Conservation (phyloP, 2,329 filamentous ascomycete species). For the Talaromyces sp. region DNA sequence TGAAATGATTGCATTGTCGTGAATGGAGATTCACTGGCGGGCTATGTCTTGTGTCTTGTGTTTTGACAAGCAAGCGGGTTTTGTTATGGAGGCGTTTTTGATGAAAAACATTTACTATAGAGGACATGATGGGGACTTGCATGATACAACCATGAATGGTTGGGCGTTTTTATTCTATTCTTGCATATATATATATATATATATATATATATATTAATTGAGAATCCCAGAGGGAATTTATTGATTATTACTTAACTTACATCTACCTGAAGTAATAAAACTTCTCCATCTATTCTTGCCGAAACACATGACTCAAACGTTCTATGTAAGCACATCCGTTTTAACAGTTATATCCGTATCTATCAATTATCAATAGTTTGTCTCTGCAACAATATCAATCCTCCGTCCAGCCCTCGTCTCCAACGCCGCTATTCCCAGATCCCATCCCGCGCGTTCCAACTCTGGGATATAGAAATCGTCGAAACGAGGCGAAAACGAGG, state of each 20-base stretch:
- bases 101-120: background rate
- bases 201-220: background rate
- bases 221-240: background rate
- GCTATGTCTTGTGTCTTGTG: background rate
- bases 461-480: slow-evolving; percentile 16
- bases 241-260: background rate
- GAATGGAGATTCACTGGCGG: background rate
- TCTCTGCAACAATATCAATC: background rate
- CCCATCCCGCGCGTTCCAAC: slow-evolving; percentile 55
- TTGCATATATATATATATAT: background rate
- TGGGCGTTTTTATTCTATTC: background rate
- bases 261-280: background rate
- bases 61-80: background rate
- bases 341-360: background rate
- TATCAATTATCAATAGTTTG: background rate
- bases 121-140: background rate
- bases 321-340: background rate
- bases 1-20: background rate
- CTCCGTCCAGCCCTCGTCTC: slow-evolving; percentile 50
- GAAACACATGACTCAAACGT: too few species aligned
- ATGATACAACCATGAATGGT: background rate
- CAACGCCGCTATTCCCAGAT: slow-evolving; percentile 57
- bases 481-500: slow-evolving; percentile 39
- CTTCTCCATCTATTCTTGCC: too few species aligned
- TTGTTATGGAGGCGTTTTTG: background rate